phyloP scores from a whole-genome alignment of 164 flowering plant species.

The Cinnamomum micranthum region DNA sequence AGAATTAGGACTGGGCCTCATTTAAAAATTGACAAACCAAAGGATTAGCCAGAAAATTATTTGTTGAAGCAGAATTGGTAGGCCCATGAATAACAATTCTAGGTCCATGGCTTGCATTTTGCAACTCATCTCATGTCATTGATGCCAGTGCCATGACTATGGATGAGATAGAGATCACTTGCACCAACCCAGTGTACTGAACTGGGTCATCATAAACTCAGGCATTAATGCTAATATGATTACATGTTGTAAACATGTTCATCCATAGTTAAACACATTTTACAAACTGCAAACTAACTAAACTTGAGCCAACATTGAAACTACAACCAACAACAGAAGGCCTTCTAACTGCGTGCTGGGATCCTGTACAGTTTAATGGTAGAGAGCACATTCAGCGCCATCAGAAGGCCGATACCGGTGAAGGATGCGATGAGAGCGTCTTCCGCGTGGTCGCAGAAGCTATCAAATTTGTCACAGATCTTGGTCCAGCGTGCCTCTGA shows the following conservation, averaged over 20 bases:
- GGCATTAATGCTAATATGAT: no score
- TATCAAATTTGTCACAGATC: constrained; percentile 59
- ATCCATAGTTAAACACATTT: background rate
- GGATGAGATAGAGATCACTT: background rate
- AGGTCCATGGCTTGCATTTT: no score
- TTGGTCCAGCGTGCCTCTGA: constrained; percentile 75
- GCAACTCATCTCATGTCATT: no score
- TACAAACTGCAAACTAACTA: background rate
- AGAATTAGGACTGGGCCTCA: no score
- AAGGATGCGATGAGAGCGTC: constrained; percentile 63
- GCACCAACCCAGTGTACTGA: no score
- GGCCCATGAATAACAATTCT: no score
- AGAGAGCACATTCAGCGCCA: constrained; percentile 33
- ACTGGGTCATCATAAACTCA: no score
- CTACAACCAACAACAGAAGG: background rate
- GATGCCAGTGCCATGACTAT: no score
- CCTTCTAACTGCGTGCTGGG: background rate
- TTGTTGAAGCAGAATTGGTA: no score
- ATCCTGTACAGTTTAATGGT: constrained; percentile 36
- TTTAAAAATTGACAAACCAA: no score
- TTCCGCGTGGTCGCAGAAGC: constrained; percentile 51
- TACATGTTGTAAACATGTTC: no score
- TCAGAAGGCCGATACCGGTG: constrained; percentile 37
- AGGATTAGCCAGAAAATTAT: no score
- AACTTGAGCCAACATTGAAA: background rate